Evolutionary conservation across 805 yeast species (phyloP), one percentile per base, ranked within the genome.

Genomic region (Wickerhamiella kurtzmanii): DNA sequence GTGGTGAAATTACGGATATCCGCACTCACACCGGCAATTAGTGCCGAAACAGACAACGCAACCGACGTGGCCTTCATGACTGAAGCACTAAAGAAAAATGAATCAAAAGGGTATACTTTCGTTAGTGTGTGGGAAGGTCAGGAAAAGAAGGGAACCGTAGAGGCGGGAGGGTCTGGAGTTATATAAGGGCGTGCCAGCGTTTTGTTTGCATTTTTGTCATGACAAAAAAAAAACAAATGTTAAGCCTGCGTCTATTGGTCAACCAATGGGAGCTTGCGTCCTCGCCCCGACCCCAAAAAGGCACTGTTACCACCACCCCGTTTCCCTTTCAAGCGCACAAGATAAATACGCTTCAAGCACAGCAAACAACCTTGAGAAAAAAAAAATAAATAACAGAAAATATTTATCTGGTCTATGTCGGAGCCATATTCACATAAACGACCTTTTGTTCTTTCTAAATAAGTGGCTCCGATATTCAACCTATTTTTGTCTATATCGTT

Each of bases 1-100:
- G 60, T 57, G 35, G 55, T 48, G 53, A 51, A 57, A 41, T 49
- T 50, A 40, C 60, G 59, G 47, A 44, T 53, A 4, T 46, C 58
- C 22, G 56, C 58, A 43, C 50, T 9, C 21, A 50, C 56, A 18
- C 41, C 41, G 15, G 41, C 22, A 21, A 38, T 21, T 18, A 38
- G 22, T 18, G 41, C 41, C 25, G 41, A 13, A 15, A 38, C 41
- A 18, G 20, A 11, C 22, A 38, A 18, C 22, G 41, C 41, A 38
- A 38, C 18, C 41, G 41, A 15, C 41, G 41, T 19, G 41, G 41
- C 41, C 41, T 38, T 38, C 41, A 38, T 38, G 16, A 9, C 38
- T 36, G 38, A 17, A 36, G 16, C 16, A 36, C 38, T n/a, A 36
- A 36, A 36, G 38, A 17, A 17, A 36, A 17, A 36, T 36, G 16